These are phyloP conservation scores for Begonia fuchsioides DNA, from an alignment of 306 rosid species.

Conservation along the genomic window DNA sequence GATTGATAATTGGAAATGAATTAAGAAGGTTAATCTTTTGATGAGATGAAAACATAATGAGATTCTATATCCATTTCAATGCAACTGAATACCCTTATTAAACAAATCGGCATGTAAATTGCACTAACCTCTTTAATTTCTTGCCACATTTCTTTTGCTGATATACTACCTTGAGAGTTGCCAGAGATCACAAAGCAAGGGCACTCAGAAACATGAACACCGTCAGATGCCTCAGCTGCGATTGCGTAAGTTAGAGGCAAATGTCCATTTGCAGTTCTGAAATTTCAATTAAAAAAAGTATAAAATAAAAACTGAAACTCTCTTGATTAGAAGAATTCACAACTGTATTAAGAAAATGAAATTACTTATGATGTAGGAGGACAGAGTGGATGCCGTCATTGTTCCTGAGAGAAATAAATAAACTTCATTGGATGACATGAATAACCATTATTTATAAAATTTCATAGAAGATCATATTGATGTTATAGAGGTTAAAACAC, in stretches of 20 bases:
- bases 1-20: no score
- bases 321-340: conserved; percentile 6
- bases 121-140: conserved; percentile 63
- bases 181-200: conserved; percentile 80
- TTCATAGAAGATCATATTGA: no score
- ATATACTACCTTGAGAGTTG: conserved; percentile 40
- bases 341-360: conserved; percentile 7
- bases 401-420: conserved; percentile 25
- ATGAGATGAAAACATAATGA: no score
- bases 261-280: conserved; percentile 52
- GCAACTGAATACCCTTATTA: no score
- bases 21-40: no score
- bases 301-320: conserved; percentile 1
- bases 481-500: no score
- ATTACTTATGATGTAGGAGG: conserved; percentile 76
- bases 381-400: conserved; percentile 64
- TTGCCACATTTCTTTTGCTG: conserved; percentile 82
- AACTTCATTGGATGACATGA: no score
- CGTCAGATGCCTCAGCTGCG: conserved; percentile 67
- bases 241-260: conserved; percentile 82
- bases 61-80: no score
- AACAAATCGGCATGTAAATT: not conserved
- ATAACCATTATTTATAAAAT: no score
- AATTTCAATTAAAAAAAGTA: conserved; percentile 4
- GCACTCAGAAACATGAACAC: conserved; percentile 61